Conservation (phyloP, 2,329 filamentous ascomycete species). For the Aureobasidium musti region DNA sequence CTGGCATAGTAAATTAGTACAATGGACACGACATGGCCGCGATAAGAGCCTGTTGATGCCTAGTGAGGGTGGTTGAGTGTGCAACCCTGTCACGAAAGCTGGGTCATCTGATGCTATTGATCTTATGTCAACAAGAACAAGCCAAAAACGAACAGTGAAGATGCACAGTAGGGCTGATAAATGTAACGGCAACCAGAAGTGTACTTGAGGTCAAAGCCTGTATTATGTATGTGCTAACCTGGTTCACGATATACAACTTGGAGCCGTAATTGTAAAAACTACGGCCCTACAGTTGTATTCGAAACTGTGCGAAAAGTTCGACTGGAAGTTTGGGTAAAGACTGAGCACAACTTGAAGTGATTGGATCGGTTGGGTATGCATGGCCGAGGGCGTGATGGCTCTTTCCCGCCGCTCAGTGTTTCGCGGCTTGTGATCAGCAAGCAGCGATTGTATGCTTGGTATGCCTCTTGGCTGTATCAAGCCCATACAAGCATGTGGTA, state of each 20-base stretch:
- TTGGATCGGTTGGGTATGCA: background rate
- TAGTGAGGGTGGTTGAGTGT: background rate
- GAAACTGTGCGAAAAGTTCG: no score
- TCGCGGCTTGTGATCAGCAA: background rate
- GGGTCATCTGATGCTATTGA: background rate
- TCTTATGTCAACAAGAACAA: background rate
- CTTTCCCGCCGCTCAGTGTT: background rate
- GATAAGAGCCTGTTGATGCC: background rate
- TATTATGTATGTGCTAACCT: no score
- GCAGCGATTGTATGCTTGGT: background rate
- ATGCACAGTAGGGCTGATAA: no score
- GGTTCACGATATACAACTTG: no score
- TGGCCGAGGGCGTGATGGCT: background rate
- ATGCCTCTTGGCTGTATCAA: background rate
- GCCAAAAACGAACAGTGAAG: no score
- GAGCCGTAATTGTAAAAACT: no score
- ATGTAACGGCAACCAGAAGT: no score
- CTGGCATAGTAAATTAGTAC: background rate
- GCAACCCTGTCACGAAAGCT: background rate
- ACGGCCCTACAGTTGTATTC: no score
- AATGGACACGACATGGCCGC: background rate
- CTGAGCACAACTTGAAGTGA: background rate
- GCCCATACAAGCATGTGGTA: no score
- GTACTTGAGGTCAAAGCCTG: no score
- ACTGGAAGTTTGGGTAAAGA: background rate